Evolutionary conservation across 192 early-diverging fungal genomes (phyloP).

Genomic region (Mortierella hygrophila): DNA sequence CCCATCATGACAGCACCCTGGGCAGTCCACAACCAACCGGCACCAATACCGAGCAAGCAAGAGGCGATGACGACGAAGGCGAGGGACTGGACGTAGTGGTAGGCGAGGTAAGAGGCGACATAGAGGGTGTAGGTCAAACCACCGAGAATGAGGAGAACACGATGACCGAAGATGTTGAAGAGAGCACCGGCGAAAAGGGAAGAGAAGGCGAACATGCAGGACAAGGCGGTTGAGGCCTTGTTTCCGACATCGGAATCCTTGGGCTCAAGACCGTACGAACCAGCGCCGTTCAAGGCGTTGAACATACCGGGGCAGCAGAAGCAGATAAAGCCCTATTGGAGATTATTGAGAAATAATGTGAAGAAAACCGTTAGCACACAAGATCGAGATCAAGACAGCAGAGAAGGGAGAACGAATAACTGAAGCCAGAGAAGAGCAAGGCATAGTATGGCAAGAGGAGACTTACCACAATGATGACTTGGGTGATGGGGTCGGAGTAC

Average conservation of each 20-base stretch:
- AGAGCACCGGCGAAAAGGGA: constrained; percentile 78
- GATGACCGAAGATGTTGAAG: constrained; percentile 80
- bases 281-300: constrained; percentile 63
- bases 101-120: constrained; percentile 75
- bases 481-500: constrained; percentile 46
- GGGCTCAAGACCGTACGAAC: constrained; percentile 5
- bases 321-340: constrained; percentile 75
- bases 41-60: constrained; percentile 81
- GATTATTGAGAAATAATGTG: constrained; percentile 32
- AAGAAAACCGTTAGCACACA: neutral
- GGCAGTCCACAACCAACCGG: constrained; percentile 81
- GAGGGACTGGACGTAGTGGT: constrained; percentile 62
- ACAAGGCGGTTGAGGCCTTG: constrained; percentile 79
- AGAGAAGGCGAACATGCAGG: constrained; percentile 79
- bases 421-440: neutral
- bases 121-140: constrained; percentile 81
- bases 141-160: constrained; percentile 72
- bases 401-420: neutral
- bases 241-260: constrained; percentile 65
- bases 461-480: constrained; percentile 53
- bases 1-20: constrained; percentile 88
- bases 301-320: constrained; percentile 88
- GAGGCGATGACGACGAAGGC: constrained; percentile 78
- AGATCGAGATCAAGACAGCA: neutral
- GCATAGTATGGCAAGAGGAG: neutral